These are phyloP conservation scores for Glycine latifolia DNA, from an alignment of 306 rosid species.

Conservation along the genomic window DNA sequence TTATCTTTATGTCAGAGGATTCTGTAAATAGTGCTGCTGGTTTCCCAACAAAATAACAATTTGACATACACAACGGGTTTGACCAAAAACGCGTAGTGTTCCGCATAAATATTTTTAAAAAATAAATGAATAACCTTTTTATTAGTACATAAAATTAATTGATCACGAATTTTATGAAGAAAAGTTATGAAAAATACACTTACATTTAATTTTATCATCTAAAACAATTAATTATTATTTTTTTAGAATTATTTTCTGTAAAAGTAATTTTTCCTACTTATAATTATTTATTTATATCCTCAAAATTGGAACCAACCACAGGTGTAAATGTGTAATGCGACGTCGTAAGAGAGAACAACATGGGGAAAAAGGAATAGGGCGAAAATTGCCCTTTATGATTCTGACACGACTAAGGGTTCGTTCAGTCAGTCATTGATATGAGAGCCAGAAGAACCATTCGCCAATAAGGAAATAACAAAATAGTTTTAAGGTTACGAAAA, in stretches of 20 bases:
- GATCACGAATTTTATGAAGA: not conserved
- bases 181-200: not conserved
- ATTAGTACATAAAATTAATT: not conserved
- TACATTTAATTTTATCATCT: too few species aligned
- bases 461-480: not conserved
- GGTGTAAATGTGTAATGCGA: too few species aligned
- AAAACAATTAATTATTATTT: too few species aligned
- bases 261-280: too few species aligned
- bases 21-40: not conserved
- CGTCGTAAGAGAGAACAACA: too few species aligned
- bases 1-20: not conserved
- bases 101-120: not conserved
- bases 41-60: slow-evolving; percentile 10
- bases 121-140: not conserved
- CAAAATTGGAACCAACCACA: too few species aligned
- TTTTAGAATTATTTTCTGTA: too few species aligned
- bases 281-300: too few species aligned
- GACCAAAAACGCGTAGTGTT: not conserved
- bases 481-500: slow-evolving; percentile 1
- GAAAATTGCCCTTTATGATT: not conserved
- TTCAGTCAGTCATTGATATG: slow-evolving; percentile 16
- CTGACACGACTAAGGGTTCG: not conserved
- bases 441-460: not conserved
- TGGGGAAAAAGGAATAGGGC: not conserved
- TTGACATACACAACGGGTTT: not conserved